Evolutionary conservation across 164 flowering plant genomes (phyloP).

Genomic region (Vitis cinerea): DNA sequence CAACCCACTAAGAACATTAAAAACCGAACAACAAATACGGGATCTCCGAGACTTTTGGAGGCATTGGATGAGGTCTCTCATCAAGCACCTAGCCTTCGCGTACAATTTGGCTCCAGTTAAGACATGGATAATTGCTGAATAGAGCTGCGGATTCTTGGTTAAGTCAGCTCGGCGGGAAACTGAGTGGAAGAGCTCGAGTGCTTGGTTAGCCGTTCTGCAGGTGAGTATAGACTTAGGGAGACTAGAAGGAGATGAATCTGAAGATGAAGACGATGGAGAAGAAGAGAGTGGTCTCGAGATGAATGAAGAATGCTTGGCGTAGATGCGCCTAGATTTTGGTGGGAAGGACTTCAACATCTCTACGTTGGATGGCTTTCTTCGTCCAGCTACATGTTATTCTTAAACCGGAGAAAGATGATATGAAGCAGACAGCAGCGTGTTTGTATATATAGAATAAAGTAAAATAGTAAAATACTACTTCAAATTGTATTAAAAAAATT

Average conservation of each 20-base stretch:
- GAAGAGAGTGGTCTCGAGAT: constrained; percentile 8
- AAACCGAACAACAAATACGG: constrained; percentile 34
- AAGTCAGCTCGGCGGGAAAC: constrained; percentile 15
- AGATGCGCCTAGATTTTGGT: constrained; percentile 12
- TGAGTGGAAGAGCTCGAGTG: constrained; percentile 44
- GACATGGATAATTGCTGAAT: constrained; percentile 50
- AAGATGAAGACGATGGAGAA: constrained; percentile 14
- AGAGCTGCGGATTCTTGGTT: constrained; percentile 26
- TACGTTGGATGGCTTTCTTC: neutral
- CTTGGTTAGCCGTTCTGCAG: constrained; percentile 29
- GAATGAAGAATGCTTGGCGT: neutral
- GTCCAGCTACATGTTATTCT: no score
- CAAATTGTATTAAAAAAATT: no score
- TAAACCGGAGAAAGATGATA: no score
- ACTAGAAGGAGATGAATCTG: constrained; percentile 16
- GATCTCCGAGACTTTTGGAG: constrained; percentile 33
- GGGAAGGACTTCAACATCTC: constrained; percentile 32
- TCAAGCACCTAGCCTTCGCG: constrained; percentile 53
- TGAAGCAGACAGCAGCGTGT: no score
- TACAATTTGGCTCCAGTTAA: constrained; percentile 37
- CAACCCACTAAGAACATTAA: constrained; percentile 31
- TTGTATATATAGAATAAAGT: no score
- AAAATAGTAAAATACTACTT: no score
- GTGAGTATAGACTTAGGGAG: constrained; percentile 31
- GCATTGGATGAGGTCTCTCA: constrained; percentile 49